Base-by-base conservation (phyloP, 805 yeast species). In the Brettanomyces anomalus region DNA sequence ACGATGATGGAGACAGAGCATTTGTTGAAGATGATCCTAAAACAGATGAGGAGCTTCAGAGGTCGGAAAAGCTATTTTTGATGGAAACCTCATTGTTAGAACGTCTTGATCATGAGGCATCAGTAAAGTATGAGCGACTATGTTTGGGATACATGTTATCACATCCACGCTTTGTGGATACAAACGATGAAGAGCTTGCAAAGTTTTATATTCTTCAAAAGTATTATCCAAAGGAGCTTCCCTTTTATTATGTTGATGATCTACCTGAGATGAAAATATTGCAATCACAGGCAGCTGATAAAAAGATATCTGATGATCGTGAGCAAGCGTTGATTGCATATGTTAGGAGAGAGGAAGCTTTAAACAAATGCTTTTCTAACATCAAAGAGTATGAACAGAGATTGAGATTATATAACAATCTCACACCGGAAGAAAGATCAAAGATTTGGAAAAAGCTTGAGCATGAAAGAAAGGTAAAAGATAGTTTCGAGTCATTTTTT, bases 31-130 rank as follows among this genome's bases (percentile, higher is more conserved):
- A 41, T 19, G 31, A 31, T 8, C 18, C 13, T 4, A 30, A 17
- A 14, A 30, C 33, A 5, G 24, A n/a, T 20, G 16, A 33, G 15
- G 38, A 33, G 30, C 26, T 34, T 15, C 38, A 40, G 31, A 26
- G n/a, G 14, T 15, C 24, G 13, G 39, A 36, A 17, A 41, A 36
- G 38, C 32, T 53, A n/a, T 41, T 52, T 18, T 41, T 52, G 3
- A 41, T 50, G 39, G 61, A 57, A 37, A 45, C 55, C 2, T 46
- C 56, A n/a, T 26, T 48, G 20, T 37, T 60, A 35, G 56, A 57
- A 31, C 34, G 49, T 13, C 40, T 50, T 28, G 64, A 60, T 38
- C 41, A 46, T 17, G 49, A 51, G 40, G 44, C 44, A n/a, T 52
- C 61, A 8, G 43, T 55, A 16, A 49, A 49, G 34, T 52, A 53